These are phyloP conservation scores for Fagus crenata DNA, from an alignment of 306 rosid genomes.

Conservation along the genomic window DNA sequence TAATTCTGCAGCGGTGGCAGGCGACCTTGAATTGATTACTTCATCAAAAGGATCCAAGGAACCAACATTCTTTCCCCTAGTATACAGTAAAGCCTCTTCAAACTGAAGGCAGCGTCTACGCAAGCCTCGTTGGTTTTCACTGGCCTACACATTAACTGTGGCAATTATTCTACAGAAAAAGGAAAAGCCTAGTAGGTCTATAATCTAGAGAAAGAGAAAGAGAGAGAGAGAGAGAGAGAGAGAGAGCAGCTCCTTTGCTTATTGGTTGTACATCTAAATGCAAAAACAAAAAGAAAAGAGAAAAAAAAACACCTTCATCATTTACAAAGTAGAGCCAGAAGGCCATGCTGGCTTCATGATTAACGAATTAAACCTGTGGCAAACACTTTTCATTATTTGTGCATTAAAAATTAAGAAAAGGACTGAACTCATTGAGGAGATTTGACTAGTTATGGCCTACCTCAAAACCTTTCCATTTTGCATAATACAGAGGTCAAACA, in stretches of 20 bases:
- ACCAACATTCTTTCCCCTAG: constrained; percentile 20
- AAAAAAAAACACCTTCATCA: constrained; percentile 13
- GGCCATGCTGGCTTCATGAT: constrained; percentile 3
- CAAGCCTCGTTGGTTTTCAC: constrained; percentile 40
- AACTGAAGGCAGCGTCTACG: constrained; percentile 62
- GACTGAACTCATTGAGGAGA: not conserved
- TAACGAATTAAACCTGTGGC: not conserved
- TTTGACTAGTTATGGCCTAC: not conserved
- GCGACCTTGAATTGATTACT: constrained; percentile 21
- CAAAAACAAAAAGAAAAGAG: too few species aligned
- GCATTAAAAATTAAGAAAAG: not conserved
- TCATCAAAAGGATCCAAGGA: constrained; percentile 25
- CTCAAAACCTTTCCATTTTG: not conserved
- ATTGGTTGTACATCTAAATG: not conserved
- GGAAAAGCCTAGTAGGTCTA: constrained; percentile 1
- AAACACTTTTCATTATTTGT: not conserved
- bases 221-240: not conserved
- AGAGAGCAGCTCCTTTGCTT: constrained; percentile 17
- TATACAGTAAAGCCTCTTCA: constrained; percentile 43
- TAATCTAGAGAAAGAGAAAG: not conserved
- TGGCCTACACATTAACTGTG: constrained; percentile 42
- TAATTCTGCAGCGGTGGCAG: constrained; percentile 8
- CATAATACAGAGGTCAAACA: not conserved
- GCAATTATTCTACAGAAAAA: constrained; percentile 15
- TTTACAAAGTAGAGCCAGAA: constrained; percentile 16